These are phyloP conservation scores for Penstemon barbatus DNA, from an alignment of 257 asterid species.

Conservation along the genomic window DNA sequence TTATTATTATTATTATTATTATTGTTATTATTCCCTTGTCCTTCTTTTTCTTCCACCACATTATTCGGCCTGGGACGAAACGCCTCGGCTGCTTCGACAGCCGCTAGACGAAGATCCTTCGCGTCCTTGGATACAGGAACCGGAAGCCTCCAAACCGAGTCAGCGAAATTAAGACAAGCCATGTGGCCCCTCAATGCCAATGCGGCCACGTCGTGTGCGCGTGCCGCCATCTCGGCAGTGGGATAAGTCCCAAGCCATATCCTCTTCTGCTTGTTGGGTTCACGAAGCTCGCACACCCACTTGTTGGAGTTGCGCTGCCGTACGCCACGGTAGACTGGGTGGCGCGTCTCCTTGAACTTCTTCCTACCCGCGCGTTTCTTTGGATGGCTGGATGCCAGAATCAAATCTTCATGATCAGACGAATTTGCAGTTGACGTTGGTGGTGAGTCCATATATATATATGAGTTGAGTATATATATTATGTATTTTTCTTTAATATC, in stretches of 20 bases:
- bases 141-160: slow-evolving; percentile 58
- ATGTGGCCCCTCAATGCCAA: slow-evolving; percentile 55
- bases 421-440: not conserved
- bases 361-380: slow-evolving; percentile 48
- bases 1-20: not conserved
- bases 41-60: slow-evolving; percentile 5
- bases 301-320: slow-evolving; percentile 40
- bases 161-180: slow-evolving; percentile 70
- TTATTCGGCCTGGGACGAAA: slow-evolving; percentile 30
- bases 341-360: slow-evolving; percentile 57
- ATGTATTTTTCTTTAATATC: too few species aligned
- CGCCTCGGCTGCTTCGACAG: slow-evolving; percentile 50
- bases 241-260: slow-evolving; percentile 82
- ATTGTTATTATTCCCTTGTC: not conserved
- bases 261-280: slow-evolving; percentile 56
- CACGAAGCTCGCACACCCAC: slow-evolving; percentile 64
- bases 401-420: slow-evolving; percentile 24
- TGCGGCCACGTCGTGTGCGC: slow-evolving; percentile 84
- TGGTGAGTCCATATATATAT: too few species aligned
- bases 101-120: slow-evolving; percentile 56
- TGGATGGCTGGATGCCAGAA: slow-evolving; percentile 41
- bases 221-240: slow-evolving; percentile 82
- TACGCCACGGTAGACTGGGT: slow-evolving; percentile 59
- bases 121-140: slow-evolving; percentile 47
- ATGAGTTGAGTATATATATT: too few species aligned